A percentile compares a stretch with the other conserved stretches of the same genome.
phyloP scores from a whole-genome alignment of 164 flowering plant species.

The Magnolia changhungtana region DNA sequence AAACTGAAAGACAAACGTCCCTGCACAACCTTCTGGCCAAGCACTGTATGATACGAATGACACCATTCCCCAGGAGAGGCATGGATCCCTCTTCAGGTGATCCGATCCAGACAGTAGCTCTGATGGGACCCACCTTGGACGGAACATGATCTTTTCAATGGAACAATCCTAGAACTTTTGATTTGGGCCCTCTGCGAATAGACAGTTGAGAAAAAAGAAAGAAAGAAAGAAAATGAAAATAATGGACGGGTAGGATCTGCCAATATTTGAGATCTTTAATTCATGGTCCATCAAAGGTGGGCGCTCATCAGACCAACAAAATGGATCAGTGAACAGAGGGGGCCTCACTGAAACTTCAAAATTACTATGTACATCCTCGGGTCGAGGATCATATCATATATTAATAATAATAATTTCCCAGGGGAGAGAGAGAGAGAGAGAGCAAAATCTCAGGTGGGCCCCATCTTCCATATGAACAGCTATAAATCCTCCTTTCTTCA shows the following conservation, averaged over 20 bases:
- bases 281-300: background rate
- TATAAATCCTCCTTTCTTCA: conserved; percentile 2
- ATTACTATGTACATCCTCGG: background rate
- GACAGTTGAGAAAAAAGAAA: too few species aligned
- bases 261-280: background rate
- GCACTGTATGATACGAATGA: too few species aligned
- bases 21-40: too few species aligned
- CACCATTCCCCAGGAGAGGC: too few species aligned
- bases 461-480: background rate
- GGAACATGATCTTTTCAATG: too few species aligned
- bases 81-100: too few species aligned
- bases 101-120: too few species aligned
- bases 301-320: background rate
- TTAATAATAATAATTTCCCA: background rate
- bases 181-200: too few species aligned
- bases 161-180: too few species aligned
- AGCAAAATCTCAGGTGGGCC: background rate
- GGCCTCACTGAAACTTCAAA: background rate
- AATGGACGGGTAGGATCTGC: background rate
- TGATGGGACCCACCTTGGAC: too few species aligned
- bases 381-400: background rate
- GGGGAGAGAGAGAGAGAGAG: background rate
- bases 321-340: background rate
- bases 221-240: too few species aligned
- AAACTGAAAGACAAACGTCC: too few species aligned